phyloP scores from a whole-genome alignment of 768 basidiomycete genomes.

The Tricholoma saponaceum region DNA sequence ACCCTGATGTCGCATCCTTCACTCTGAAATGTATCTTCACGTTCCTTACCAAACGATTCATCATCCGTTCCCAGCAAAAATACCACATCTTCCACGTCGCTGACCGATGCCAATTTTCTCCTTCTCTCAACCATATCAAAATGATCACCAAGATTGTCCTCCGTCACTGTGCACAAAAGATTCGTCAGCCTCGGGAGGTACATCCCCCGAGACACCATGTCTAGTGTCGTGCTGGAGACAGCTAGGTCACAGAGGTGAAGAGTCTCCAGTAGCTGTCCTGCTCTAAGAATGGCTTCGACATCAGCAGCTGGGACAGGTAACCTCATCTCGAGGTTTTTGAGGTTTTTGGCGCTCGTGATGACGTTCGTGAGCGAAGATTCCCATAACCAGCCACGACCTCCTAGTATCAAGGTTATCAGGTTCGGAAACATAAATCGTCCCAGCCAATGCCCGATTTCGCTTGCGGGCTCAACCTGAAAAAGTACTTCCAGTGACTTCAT shows the following conservation, averaged over 20 bases:
- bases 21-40: neutral
- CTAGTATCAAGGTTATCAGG: neutral
- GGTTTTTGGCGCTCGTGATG: neutral
- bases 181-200: neutral
- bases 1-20: neutral
- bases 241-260: neutral
- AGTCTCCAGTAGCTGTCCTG: neutral
- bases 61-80: neutral
- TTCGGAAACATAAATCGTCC: neutral
- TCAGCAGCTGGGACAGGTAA: neutral
- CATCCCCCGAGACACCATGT: neutral
- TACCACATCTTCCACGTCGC: neutral
- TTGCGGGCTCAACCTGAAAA: neutral
- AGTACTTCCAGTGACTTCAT: neutral
- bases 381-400: neutral
- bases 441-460: neutral
- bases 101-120: neutral
- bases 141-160: neutral
- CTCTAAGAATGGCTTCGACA: neutral
- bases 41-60: neutral
- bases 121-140: neutral
- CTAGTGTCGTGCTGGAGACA: neutral
- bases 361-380: neutral
- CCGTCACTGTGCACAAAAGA: neutral
- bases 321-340: neutral